Evolutionary conservation across 2,329 filamentous ascomycete genomes (phyloP), one percentile per base, ranked within the genome.

Genomic region (Botrytis fragariae): DNA sequence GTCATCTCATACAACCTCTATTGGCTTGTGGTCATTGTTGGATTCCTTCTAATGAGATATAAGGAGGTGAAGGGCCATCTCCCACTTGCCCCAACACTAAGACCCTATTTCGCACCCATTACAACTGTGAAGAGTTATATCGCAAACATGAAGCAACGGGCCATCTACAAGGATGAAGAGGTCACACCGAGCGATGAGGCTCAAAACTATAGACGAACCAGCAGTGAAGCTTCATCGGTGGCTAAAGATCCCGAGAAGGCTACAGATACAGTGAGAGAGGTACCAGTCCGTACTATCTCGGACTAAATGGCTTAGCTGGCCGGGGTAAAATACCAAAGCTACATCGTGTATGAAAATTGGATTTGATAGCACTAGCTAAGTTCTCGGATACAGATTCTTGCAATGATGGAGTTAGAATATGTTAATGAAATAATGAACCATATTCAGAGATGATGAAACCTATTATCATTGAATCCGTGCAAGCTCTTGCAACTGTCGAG

Each of bases 1-100:
- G 92, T 97, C 76, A 90, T 97, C 75, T 90, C 92, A 1, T 97
- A 97, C 84, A 97, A 96, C 81, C 74, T 95, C 25, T 97, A 97
- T 84, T 97, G 94, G 94, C 83, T 96, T 69, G 85, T 85, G 14
- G 86, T 93, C 76, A 93, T 94, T 73, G 74, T 85, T 25, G 87
- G 86, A 8, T 93, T 95, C 80, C 74, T 89, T 22, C 77, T 84
- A 48, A 86, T 95, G 85, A 86, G 91, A 60, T 93, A 89, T 83
- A 87, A 87, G 75, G 93, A 96, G 83, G 83, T 82, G 73, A 84
- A 84, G 14, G 86, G 86, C 5, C 84, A 83, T 74, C 84, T 82
- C 77, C 86, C 86, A 42, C 57, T 70, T 42, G 64, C 54, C 20
- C 54, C n/a, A 51, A 44, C 44, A 16, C 35, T 70, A 6, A 51